These are phyloP conservation scores for Eucalyptus regnans DNA, from an alignment of 345 rosid genomes.

Conservation along the genomic window DNA sequence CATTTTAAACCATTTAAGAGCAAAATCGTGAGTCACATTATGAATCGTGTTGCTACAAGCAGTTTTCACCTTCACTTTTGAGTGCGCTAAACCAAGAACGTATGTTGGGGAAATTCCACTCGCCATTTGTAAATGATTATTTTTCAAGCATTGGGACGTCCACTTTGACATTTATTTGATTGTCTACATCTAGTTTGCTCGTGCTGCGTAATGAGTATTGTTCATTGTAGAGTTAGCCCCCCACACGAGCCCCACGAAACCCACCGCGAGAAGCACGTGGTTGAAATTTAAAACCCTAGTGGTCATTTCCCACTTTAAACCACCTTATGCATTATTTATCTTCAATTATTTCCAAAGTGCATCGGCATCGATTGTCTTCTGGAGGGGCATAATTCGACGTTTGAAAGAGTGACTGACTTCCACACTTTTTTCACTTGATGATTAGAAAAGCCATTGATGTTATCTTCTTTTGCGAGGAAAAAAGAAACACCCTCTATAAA, in stretches of 20 bases:
- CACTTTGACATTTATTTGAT: neutral
- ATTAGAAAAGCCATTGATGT: neutral
- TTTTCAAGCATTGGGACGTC: neutral
- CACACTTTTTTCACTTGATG: neutral
- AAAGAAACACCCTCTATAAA: neutral
- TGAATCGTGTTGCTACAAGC: neutral
- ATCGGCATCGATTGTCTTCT: neutral
- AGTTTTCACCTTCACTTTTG: neutral
- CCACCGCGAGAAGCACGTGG: neutral
- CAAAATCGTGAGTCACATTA: neutral
- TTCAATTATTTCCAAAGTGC: neutral
- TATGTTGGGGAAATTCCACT: neutral
- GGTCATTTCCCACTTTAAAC: neutral
- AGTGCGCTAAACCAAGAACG: neutral
- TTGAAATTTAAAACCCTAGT: neutral
- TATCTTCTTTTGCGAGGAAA: neutral
- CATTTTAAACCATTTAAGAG: neutral
- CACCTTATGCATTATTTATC: neutral
- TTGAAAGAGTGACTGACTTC: neutral
- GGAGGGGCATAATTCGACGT: neutral
- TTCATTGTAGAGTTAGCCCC: neutral
- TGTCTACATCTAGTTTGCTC: neutral
- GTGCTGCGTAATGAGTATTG: neutral
- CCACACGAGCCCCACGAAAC: neutral
- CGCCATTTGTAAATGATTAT: neutral